Base-by-base conservation (phyloP, 768 basidiomycete genomes). In the Boletus pseudo-olivaceus region DNA sequence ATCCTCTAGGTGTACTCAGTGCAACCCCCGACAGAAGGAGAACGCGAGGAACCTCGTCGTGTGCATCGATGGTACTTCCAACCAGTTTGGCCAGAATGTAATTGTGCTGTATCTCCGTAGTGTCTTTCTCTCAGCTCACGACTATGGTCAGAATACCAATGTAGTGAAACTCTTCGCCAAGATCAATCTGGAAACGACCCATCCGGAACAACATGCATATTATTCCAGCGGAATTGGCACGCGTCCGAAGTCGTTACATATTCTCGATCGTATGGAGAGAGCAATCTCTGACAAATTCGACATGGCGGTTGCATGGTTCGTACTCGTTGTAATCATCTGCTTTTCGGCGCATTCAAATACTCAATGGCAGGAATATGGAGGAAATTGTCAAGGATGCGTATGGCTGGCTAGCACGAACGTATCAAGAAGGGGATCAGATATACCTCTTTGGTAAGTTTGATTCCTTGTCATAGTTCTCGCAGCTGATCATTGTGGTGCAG, bases 151-250 rank as follows among this genome's bases (percentile, higher is more conserved):
- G 75, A 73, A 72, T 38, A 73, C 72, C 49, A 72, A 75, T 33
- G 62, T 76, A n/a, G 60, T 75, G n/a, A 70, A 74, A 48, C 47
- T 75, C 2, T 73, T 73, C 41, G 59, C 57, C 34, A 64, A 61
- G 5, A 53, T 75, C n/a, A 52, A 66, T 15, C 43, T 57, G 5
- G 57, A 68, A 38, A 51, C 64, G 14, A 30, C 39, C 3, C 23
- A 32, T 3, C 49, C 60, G 19, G 49, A 55, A 27, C 75, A 75
- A 53, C 48, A 59, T 12, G 69, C 72, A 2, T 75, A 72, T 51
- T 75, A 75, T 49, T 66, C 68, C 39, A 74, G 73, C 38, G 74
- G 74, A 1, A 73, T 76, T 39, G 74, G 74, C 14, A 75, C 75
- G 0, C 62, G 67, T 34, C 68, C 66, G 0, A 65, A 62, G 39